Percentiles rank a stretch among this genome's conserved stretches.
Conservation (phyloP, 192 early-diverging fungal species). For the Lunasporangiospora selenospora region DNA sequence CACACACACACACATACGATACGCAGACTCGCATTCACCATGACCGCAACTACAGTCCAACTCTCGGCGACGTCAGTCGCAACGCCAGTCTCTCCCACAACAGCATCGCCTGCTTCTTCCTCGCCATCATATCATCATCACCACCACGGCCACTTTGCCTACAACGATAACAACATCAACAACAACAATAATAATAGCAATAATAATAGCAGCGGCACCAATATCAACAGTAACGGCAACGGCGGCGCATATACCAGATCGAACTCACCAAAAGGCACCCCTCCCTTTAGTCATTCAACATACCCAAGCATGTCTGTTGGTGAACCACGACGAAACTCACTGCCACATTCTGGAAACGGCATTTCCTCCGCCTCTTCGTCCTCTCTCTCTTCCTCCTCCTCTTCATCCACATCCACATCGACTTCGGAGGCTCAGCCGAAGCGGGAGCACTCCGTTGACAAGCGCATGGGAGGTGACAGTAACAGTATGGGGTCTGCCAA, state of each 20-base stretch:
- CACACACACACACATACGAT: slow-evolving; percentile 1
- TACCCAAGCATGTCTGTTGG: slow-evolving; percentile 8
- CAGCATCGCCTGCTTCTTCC: background rate
- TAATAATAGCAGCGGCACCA: no score
- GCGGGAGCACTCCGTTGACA: slow-evolving; percentile 7
- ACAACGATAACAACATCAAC: background rate
- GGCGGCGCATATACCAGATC: no score
- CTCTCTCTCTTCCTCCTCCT: background rate
- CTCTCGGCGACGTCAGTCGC: background rate
- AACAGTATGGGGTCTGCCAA: no score
- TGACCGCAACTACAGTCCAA: background rate
- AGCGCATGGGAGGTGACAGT: no score
- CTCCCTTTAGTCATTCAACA: background rate
- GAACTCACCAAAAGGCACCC: background rate
- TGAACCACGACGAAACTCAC: slow-evolving; percentile 13
- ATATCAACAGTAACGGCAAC: no score
- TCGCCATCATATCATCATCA: background rate
- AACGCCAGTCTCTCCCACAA: background rate
- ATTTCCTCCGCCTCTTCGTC: no score
- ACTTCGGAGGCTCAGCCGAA: no score
- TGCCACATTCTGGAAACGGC: no score
- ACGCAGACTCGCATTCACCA: background rate
- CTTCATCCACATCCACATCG: background rate
- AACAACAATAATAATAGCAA: background rate
- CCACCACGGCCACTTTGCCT: background rate